Base-by-base conservation (phyloP, 345 rosid species). In the Stellera chamaejasme region DNA sequence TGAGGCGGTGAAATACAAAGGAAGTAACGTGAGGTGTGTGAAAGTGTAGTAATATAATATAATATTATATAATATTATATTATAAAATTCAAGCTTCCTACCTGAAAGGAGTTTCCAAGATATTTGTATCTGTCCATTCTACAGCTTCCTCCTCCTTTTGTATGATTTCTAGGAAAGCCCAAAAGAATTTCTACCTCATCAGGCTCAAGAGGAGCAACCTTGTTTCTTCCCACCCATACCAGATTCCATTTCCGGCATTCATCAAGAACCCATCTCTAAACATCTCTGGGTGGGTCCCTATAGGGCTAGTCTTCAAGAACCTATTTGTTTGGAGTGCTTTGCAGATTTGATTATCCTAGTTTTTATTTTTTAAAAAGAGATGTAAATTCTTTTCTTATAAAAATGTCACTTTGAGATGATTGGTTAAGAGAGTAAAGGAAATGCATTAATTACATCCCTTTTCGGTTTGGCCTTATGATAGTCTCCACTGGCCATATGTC, bases 51-150 rank as follows among this genome's bases (percentile, higher is more conserved):
- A n/a, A n/a, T n/a, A n/a, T n/a, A n/a, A n/a, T n/a, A n/a, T n/a
- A n/a, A n/a, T n/a, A n/a, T n/a, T n/a, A n/a, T n/a, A n/a, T n/a
- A n/a, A n/a, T n/a, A n/a, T n/a, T n/a, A n/a, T n/a, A n/a, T n/a
- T n/a, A n/a, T n/a, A 32, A 32, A 4, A 32, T 5, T 32, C 9
- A 32, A 32, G 39, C 8, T 5, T 32, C 52, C 43, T 55, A 77
- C 97, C 90, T 89, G 97, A 58, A 89, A 88, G n/a, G 99, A 93
- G 73, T 93, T 92, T 46, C 99, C 96, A 0, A 92, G 87, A 0
- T 97, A 88, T 63, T 82, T 92, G 56, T 78, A 82, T 60, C 98
- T 75, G 6, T 86, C 96, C 0, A 94, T 86, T 67, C 91, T 75
- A 53, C 89, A 82, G 10, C 82, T 79, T 26, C 98, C 96, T n/a